Evolutionary conservation across 2,329 filamentous ascomycete genomes (phyloP).

Genomic region (Talaromyces sp.): DNA sequence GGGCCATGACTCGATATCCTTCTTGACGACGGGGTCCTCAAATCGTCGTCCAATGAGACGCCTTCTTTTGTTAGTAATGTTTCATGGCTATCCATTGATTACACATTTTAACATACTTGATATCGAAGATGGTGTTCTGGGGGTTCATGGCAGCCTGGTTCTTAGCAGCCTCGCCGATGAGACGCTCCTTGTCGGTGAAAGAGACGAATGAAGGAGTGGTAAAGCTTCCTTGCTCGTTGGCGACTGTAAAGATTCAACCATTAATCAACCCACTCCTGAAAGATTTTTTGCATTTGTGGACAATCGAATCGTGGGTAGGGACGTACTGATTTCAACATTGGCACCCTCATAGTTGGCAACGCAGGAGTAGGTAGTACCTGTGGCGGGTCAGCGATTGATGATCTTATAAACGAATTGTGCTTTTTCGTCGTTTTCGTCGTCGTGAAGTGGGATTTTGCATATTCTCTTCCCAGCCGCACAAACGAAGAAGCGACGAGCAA

Average conservation of each 20-base stretch:
- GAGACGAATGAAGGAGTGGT: constrained; percentile 99
- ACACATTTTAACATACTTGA: constrained; percentile 69
- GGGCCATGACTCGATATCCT: constrained; percentile 97
- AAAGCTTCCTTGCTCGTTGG: constrained; percentile 99
- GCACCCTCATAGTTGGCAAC: constrained; percentile 98
- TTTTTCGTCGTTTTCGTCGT: background rate
- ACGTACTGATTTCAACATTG: constrained; percentile 96
- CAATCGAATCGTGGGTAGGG: constrained; percentile 11
- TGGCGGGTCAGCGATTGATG: constrained; percentile 25
- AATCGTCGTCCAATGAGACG: constrained; percentile 95
- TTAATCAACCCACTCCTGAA: constrained; percentile 9
- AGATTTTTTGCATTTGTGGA: constrained; percentile 5
- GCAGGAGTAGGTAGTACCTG: constrained; percentile 99
- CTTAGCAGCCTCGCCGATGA: constrained; percentile 99
- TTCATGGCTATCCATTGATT: background rate
- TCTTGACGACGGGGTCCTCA: constrained; percentile 95
- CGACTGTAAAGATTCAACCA: constrained; percentile 53
- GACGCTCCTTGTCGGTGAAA: constrained; percentile 96
- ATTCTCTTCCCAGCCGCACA: constrained; percentile 6
- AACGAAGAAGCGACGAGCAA: constrained; percentile 16
- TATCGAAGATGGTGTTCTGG: constrained; percentile 95
- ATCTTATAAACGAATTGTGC: background rate
- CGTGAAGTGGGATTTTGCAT: background rate
- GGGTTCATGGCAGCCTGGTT: constrained; percentile 99
- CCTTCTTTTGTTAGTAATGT: constrained; percentile 48